These are phyloP conservation scores for Sequoia sempervirens DNA, from an alignment of 75 land plant species.

Conservation along the genomic window DNA sequence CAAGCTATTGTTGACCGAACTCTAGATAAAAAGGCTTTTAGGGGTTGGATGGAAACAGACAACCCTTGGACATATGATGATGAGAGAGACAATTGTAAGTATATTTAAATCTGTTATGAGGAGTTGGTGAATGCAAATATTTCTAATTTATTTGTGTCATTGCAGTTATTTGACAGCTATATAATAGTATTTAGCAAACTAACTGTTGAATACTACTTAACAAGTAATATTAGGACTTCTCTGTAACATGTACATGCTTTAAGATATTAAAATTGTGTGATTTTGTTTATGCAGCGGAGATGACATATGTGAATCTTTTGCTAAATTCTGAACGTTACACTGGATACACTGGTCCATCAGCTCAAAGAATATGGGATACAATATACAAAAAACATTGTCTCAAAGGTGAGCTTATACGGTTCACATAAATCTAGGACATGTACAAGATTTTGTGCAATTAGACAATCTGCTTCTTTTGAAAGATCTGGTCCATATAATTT, in stretches of 20 bases:
- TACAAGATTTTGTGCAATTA: neutral
- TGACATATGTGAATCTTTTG: conserved; percentile 43
- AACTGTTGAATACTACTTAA: neutral
- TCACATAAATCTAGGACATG: neutral
- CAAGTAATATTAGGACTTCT: neutral
- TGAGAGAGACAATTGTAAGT: conserved; percentile 35
- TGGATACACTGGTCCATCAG: conserved; percentile 39
- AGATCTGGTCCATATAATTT: neutral
- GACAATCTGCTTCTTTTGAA: neutral
- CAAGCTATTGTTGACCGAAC: conserved; percentile 37
- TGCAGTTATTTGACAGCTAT: neutral
- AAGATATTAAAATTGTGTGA: neutral
- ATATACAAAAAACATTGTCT: conserved; percentile 18
- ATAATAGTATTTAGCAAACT: neutral
- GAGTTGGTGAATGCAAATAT: neutral
- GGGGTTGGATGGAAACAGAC: conserved; percentile 43
- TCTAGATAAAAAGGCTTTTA: conserved; percentile 20
- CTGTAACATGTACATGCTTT: neutral
- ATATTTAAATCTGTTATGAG: neutral
- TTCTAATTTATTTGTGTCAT: neutral
- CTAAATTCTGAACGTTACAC: conserved; percentile 43
- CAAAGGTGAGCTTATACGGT: conserved; percentile 15
- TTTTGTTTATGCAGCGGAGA: conserved; percentile 21
- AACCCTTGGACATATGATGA: conserved; percentile 48
- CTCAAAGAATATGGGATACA: conserved; percentile 39